Base-by-base conservation (phyloP, 1,284 basidiomycete genomes). In the Sphagnurus paluster region DNA sequence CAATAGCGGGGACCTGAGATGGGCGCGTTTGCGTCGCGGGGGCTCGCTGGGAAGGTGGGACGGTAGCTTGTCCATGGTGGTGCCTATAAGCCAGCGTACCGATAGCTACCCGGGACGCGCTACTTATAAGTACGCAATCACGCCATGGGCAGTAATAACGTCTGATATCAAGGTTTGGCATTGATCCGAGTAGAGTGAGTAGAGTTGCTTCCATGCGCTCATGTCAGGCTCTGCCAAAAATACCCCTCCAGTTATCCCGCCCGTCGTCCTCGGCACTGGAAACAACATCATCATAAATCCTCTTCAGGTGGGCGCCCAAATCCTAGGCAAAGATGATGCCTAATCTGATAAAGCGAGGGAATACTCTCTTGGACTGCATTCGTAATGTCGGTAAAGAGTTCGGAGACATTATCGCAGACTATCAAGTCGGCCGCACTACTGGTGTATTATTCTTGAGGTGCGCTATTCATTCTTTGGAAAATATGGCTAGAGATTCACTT, bases 381-480 rank as follows among this genome's bases (percentile, higher is more conserved):
- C 80, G 86, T 50, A 91, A 92, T 65, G 87, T 98, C 1, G 84
- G 89, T 0, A 96, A 95, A 70, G 95, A 99, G 66, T 97, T 93
- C 58, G 90, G 91, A 0, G 95, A 99, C 60, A 95, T 99, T 45
- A 75, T 90, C 3, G 85, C 89, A 3, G 97, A 99, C 64, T 98
- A 91, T 64, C 92, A 96, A 65, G 93, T 97, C n/a, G 94, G 94
- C 16, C 76, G 85, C n/a, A 96, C 93, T 20, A 93, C 92, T 5
- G 90, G 93, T n/a, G 87, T 95, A 3, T 68, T 98, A 21, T 98
- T 88, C 60, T 75, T 98, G 39, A 95, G 92, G 93, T 89, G 48
- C 35, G 71, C 55, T 17, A 10, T 2, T 49, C 34, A 8, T 39
- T 38, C n/a, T 5, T 16, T 21, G 9, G 3, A 17, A 20, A 2